A percentile compares a stretch with the other conserved stretches of the same genome.
These are phyloP conservation scores for Talaromyces ruber DNA, from an alignment of 495 filamentous ascomycete genomes.

Conservation along the genomic window DNA sequence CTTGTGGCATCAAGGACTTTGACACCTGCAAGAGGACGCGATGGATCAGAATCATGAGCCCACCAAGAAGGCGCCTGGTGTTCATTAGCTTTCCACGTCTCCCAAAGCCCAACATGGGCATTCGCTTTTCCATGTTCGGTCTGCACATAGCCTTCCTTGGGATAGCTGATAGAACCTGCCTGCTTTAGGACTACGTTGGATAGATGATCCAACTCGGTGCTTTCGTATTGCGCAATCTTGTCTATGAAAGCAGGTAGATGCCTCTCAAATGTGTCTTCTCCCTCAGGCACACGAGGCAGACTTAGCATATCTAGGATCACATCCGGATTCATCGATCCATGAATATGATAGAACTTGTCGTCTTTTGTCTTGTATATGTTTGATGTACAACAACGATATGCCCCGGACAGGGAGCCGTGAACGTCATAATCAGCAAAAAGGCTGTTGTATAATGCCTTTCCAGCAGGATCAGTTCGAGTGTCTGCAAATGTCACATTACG, in stretches of 20 bases:
- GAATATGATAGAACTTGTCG: not conserved
- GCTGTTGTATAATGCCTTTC: constrained; percentile 15
- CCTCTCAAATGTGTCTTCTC: not conserved
- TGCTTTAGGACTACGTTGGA: constrained; percentile 40
- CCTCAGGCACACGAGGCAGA: not conserved
- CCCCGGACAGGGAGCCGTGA: not conserved
- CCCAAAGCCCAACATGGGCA: constrained; percentile 13
- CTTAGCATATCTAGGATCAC: not conserved
- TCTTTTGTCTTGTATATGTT: not conserved
- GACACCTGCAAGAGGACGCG: constrained; percentile 44
- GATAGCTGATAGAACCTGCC: not conserved
- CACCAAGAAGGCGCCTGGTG: constrained; percentile 13
- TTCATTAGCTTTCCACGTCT: constrained; percentile 6
- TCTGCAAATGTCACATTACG: constrained; percentile 7
- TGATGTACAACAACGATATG: not conserved
- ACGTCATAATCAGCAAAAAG: constrained; percentile 13
- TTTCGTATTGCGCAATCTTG: constrained; percentile 22
- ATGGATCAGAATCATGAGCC: constrained; percentile 12
- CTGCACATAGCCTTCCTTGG: constrained; percentile 24
- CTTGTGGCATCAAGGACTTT: constrained; percentile 53
- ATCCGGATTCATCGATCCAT: not conserved
- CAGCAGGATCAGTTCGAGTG: constrained; percentile 10
- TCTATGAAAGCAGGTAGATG: constrained; percentile 6
- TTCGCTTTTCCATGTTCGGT: constrained; percentile 22
- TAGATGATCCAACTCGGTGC: constrained; percentile 28